Percentiles rank a stretch among this genome's conserved stretches.
phyloP scores from a whole-genome alignment of 495 filamentous ascomycete genomes.

The Penicillium cosmopolitanum region DNA sequence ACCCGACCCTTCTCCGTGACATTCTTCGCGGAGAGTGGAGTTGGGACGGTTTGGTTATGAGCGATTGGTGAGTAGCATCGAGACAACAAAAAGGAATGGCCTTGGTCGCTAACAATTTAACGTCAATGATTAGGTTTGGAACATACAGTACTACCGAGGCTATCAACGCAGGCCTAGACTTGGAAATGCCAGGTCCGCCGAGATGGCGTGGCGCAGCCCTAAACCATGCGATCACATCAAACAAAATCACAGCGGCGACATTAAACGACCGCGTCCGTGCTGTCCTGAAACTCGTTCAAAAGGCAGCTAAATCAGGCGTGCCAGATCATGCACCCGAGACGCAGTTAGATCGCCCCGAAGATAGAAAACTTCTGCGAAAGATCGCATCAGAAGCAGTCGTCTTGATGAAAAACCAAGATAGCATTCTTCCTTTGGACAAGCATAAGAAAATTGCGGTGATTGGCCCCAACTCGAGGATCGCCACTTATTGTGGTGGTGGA shows the following conservation, averaged over 20 bases:
- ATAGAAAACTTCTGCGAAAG: constrained; percentile 60
- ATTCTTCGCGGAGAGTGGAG: constrained; percentile 72
- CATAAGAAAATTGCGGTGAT: constrained; percentile 69
- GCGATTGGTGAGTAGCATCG: constrained; percentile 62
- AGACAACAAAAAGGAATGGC: not conserved
- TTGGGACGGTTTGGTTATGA: constrained; percentile 70
- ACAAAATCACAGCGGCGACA: constrained; percentile 55
- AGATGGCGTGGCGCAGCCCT: constrained; percentile 59
- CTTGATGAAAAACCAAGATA: constrained; percentile 71
- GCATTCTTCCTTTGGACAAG: constrained; percentile 62
- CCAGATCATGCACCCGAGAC: constrained; percentile 57
- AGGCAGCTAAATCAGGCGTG: constrained; percentile 58
- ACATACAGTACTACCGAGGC: constrained; percentile 65
- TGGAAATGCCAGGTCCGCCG: constrained; percentile 72
- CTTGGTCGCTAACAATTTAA: not conserved
- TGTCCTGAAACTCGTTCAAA: constrained; percentile 61
- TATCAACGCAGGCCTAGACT: constrained; percentile 64
- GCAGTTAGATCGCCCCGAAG: constrained; percentile 62
- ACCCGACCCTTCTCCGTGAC: constrained; percentile 55
- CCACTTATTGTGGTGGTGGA: constrained; percentile 75
- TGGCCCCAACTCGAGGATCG: constrained; percentile 73
- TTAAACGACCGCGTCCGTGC: constrained; percentile 61
- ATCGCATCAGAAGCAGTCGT: constrained; percentile 70
- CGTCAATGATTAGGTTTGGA: constrained; percentile 43
- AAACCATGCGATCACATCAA: constrained; percentile 52